Percentiles rank a stretch among this genome's conserved stretches.
phyloP scores from a whole-genome alignment of 202 grass and related monocot species.

The Setaria viridis region DNA sequence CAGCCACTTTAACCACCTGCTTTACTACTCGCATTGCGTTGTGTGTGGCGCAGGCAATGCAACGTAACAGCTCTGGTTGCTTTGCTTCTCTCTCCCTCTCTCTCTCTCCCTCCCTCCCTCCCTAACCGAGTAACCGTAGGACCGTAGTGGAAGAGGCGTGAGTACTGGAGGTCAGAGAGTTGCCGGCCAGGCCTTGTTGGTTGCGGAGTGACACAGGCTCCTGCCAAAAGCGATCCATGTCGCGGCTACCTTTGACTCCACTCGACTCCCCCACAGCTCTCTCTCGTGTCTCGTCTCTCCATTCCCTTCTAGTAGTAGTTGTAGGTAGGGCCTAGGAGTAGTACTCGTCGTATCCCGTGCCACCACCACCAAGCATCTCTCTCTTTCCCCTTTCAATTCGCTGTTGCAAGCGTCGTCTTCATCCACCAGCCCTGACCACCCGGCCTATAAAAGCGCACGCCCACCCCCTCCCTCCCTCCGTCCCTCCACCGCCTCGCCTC shows the following conservation, averaged over 20 bases:
- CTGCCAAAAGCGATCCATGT: constrained; percentile 77
- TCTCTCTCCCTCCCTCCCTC: background rate
- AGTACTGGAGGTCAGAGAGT: constrained; percentile 49
- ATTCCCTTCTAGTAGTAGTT: background rate
- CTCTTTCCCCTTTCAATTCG: background rate
- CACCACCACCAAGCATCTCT: background rate
- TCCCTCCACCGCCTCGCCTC: background rate
- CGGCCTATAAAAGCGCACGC: constrained; percentile 48
- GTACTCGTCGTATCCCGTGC: background rate
- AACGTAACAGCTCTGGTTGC: too few relatives aligned
- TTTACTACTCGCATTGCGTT: background rate
- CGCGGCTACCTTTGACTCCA: constrained; percentile 53
- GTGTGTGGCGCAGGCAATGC: too few relatives aligned
- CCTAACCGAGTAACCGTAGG: background rate
- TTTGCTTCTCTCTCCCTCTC: too few relatives aligned
- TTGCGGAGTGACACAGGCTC: constrained; percentile 1
- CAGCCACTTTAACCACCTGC: background rate
- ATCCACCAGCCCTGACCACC: background rate
- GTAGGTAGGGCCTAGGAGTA: background rate
- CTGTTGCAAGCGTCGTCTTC: background rate
- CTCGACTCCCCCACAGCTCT: too few relatives aligned
- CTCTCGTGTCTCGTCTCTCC: background rate
- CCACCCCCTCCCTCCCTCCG: background rate
- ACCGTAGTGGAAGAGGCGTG: background rate
- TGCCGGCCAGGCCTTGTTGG: constrained; percentile 68